Conservation (phyloP, 2,329 filamentous ascomycete species). For the Zasmidium cellare region DNA sequence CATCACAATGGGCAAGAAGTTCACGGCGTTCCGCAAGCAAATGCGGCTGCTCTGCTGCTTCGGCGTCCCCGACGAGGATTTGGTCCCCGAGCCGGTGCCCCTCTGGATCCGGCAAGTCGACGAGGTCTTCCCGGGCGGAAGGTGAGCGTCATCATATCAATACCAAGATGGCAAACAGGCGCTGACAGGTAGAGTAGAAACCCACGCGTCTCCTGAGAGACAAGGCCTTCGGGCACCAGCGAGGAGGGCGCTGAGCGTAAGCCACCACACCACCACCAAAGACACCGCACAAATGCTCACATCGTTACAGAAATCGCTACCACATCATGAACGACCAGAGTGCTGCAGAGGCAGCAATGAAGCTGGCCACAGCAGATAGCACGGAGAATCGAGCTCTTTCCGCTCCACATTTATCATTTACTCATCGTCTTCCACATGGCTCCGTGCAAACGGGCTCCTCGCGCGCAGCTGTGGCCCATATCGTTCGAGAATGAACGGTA, state of each 20-base stretch:
- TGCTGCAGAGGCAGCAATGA: not conserved
- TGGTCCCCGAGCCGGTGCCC: not conserved
- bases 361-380: not conserved
- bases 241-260: not conserved
- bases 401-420: not conserved
- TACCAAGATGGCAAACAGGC: not conserved
- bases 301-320: not conserved
- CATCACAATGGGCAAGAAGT: conserved; percentile 1
- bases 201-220: not conserved
- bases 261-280: not conserved
- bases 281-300: not conserved
- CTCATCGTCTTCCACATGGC: conserved; percentile 33
- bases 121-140: not conserved
- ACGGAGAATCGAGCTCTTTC: not conserved
- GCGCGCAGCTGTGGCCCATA: conserved; percentile 37
- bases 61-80: not conserved
- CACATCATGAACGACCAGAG: not conserved
- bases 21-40: not conserved
- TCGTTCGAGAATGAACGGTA: conserved; percentile 31
- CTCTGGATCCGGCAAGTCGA: not conserved
- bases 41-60: conserved; percentile 4
- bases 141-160: not conserved
- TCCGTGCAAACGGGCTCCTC: conserved; percentile 41
- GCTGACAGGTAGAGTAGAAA: not conserved
- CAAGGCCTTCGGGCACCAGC: not conserved